phyloP scores from a whole-genome alignment of 352 stramenopile species.

The Peronospora farinosa region DNA sequence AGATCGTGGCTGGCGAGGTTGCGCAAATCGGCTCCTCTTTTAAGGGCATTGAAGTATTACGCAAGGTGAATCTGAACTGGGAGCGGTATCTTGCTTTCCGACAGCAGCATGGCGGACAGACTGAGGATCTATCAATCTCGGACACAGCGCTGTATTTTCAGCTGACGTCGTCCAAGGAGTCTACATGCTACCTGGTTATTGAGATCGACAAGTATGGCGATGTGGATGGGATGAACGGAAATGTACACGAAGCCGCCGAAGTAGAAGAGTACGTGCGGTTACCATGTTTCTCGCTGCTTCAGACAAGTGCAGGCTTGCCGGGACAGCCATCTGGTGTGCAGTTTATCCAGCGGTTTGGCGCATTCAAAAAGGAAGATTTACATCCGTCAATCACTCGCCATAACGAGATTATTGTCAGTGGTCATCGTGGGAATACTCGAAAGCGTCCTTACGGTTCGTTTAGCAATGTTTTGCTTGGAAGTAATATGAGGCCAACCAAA shows the following conservation, averaged over 20 bases:
- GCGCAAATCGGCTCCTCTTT: conserved; percentile 65
- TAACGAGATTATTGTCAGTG: conserved; percentile 36
- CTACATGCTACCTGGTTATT: conserved; percentile 77
- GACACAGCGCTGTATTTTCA: conserved; percentile 78
- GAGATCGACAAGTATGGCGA: conserved; percentile 83
- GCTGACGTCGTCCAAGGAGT: conserved; percentile 78
- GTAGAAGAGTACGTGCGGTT: conserved; percentile 66
- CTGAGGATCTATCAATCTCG: conserved; percentile 78
- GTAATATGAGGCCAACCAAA: conserved; percentile 25
- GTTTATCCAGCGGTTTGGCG: conserved; percentile 79
- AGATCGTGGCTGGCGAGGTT: conserved; percentile 82
- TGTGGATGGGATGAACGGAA: conserved; percentile 48
- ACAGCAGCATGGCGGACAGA: conserved; percentile 70
- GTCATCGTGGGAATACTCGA: conserved; percentile 23
- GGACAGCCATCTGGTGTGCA: conserved; percentile 66
- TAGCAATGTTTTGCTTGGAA: conserved; percentile 14
- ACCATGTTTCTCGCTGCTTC: conserved; percentile 76
- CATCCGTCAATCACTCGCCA: conserved; percentile 48
- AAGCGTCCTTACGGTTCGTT: conserved; percentile 31
- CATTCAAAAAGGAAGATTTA: conserved; percentile 73
- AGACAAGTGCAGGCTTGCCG: conserved; percentile 52
- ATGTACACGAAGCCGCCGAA: conserved; percentile 44
- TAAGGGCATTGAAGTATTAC: conserved; percentile 75
- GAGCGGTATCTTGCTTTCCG: conserved; percentile 81
- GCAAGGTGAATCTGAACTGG: conserved; percentile 77